A percentile compares a stretch with the other conserved stretches of the same genome.
Conservation (phyloP, 208 protist species). For the Leishmania arabica region DNA sequence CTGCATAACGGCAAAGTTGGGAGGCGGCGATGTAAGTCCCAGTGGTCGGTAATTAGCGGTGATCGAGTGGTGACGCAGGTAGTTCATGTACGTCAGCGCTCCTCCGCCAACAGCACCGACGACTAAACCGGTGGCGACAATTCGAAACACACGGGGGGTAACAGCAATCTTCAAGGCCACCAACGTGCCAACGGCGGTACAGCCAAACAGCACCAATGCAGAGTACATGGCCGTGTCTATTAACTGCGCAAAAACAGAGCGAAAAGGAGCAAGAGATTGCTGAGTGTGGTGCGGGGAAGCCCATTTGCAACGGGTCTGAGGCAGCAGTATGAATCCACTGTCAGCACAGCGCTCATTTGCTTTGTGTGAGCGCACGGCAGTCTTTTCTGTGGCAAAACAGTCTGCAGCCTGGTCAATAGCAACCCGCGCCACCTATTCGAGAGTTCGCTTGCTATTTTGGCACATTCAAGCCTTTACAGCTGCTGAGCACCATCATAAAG, state of each 20-base stretch:
- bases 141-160: conserved; percentile 44
- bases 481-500: not conserved
- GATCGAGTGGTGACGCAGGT: conserved; percentile 54
- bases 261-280: conserved; percentile 2
- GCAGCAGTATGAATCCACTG: not conserved
- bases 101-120: conserved; percentile 40
- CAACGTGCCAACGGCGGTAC: conserved; percentile 35
- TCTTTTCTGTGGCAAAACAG: not conserved
- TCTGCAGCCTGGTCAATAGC: no score
- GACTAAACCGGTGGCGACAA: conserved; percentile 35
- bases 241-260: not conserved
- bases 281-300: not conserved
- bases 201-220: conserved; percentile 35
- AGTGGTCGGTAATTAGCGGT: conserved; percentile 42
- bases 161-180: conserved; percentile 39
- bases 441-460: not conserved
- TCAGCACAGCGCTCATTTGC: not conserved
- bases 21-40: conserved; percentile 32
- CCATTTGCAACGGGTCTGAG: not conserved
- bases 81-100: conserved; percentile 51
- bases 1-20: conserved; percentile 54
- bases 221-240: conserved; percentile 31
- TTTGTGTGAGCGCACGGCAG: not conserved
- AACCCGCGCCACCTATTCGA: not conserved
- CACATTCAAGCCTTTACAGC: not conserved